Evolutionary conservation across 768 basidiomycete genomes (phyloP).

Genomic region (Pisolithus marmoratus): DNA sequence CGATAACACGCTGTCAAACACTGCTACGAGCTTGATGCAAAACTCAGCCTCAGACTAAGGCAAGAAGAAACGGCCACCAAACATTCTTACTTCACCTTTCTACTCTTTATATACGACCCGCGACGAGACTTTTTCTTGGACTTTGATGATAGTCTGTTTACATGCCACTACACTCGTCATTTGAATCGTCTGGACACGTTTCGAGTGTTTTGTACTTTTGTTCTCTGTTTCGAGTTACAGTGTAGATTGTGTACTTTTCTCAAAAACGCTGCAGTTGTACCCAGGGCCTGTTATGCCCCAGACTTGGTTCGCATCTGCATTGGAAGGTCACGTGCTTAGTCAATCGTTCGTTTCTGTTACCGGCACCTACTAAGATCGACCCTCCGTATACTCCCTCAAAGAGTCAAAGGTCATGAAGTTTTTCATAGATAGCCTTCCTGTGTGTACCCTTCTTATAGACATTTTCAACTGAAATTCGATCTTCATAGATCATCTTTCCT

Average conservation of each 20-base stretch:
- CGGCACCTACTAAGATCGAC: no score
- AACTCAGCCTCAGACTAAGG: conserved; percentile 27
- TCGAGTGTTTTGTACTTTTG: neutral
- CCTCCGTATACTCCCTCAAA: no score
- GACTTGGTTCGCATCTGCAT: no score
- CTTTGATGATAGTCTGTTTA: neutral
- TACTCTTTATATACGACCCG: neutral
- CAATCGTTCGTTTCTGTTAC: no score
- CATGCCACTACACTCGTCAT: neutral
- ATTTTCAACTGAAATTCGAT: neutral
- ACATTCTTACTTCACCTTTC: neutral
- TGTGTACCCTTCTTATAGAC: conserved; percentile 29
- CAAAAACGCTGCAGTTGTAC: neutral
- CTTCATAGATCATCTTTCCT: conserved; percentile 74
- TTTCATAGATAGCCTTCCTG: conserved; percentile 74
- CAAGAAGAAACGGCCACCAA: neutral
- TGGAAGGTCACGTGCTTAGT: no score
- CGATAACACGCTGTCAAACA: conserved; percentile 27
- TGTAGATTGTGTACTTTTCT: neutral
- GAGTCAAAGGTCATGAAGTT: conserved; percentile 57
- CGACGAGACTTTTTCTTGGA: neutral
- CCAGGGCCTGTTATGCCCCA: no score
- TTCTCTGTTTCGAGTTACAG: neutral
- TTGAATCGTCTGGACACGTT: neutral
- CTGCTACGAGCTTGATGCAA: no score